Conservation (phyloP, 192 early-diverging fungal genomes). For the Rhizophagus sp. region DNA sequence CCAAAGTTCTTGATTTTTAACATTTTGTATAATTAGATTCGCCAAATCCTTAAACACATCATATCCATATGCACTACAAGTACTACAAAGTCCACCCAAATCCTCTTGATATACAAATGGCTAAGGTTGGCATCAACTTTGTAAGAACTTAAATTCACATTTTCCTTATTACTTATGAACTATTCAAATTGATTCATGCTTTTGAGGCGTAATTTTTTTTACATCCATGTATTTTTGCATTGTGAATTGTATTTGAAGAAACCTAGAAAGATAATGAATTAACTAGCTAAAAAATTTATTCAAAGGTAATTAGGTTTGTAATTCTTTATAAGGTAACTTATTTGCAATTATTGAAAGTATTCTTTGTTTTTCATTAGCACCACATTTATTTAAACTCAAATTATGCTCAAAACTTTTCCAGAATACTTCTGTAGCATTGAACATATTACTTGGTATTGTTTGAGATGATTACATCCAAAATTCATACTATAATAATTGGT, state of each 20-base stretch:
- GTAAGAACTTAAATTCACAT: constrained; percentile 7
- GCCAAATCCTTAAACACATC: not conserved
- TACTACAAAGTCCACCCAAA: not conserved
- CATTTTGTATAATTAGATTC: not conserved
- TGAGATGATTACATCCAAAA: not conserved
- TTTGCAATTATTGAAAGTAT: not conserved
- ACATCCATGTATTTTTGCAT: not conserved
- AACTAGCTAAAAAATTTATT: not conserved
- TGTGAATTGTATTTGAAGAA: not conserved
- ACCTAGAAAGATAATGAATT: not conserved
- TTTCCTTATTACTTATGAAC: not conserved
- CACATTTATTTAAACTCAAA: not conserved
- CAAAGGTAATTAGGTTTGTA: not conserved
- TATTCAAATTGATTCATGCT: not conserved
- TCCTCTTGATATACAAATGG: not conserved
- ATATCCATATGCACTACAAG: not conserved
- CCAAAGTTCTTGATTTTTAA: not conserved
- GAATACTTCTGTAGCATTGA: not conserved
- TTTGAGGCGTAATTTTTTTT: not conserved
- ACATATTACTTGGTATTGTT: not conserved
- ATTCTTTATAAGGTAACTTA: not conserved
- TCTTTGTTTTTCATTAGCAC: not conserved
- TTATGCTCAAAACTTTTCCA: not conserved
- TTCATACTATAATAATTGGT: not conserved
- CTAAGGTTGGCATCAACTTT: not conserved